Conservation (phyloP, 371 early-diverging fungal species). For the Rhizomucor miehei region DNA sequence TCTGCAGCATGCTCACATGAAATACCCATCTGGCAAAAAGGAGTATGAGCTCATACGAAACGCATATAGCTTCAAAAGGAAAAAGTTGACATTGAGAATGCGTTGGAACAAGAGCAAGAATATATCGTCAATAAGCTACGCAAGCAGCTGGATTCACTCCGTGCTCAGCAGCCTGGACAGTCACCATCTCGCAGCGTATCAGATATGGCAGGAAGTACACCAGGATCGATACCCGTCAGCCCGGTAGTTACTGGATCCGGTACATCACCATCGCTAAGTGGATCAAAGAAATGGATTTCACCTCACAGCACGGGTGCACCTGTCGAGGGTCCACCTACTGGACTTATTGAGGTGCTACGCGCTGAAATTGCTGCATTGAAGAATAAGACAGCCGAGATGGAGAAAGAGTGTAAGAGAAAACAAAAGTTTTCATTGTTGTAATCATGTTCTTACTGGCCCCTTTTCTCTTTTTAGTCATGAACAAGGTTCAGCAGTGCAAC, state of each 20-base stretch:
- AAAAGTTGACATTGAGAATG: constrained; percentile 79
- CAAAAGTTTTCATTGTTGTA: background rate
- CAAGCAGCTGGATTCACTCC: constrained; percentile 58
- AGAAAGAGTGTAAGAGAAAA: constrained; percentile 63
- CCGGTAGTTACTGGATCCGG: constrained; percentile 30
- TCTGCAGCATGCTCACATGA: too few species aligned
- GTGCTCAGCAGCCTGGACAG: constrained; percentile 36
- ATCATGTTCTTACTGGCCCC: background rate
- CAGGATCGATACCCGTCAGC: constrained; percentile 32
- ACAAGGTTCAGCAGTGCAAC: constrained; percentile 68
- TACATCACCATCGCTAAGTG: constrained; percentile 31
- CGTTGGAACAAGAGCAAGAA: constrained; percentile 84
- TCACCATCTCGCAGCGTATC: constrained; percentile 33
- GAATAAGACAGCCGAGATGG: constrained; percentile 61
- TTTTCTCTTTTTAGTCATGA: constrained; percentile 38
- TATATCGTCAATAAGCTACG: constrained; percentile 73
- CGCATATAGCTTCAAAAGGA: constrained; percentile 64
- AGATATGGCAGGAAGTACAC: constrained; percentile 8
- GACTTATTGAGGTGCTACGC: constrained; percentile 64
- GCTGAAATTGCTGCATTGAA: constrained; percentile 66
- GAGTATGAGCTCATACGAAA: background rate
- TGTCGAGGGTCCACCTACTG: constrained; percentile 37
- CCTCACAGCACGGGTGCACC: constrained; percentile 46
- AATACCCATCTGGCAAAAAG: too few species aligned
- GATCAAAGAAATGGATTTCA: constrained; percentile 53